A percentile compares a stretch with the other conserved stretches of the same genome.
Conservation (phyloP, 192 early-diverging fungal genomes). For the Coemansia sp. region DNA sequence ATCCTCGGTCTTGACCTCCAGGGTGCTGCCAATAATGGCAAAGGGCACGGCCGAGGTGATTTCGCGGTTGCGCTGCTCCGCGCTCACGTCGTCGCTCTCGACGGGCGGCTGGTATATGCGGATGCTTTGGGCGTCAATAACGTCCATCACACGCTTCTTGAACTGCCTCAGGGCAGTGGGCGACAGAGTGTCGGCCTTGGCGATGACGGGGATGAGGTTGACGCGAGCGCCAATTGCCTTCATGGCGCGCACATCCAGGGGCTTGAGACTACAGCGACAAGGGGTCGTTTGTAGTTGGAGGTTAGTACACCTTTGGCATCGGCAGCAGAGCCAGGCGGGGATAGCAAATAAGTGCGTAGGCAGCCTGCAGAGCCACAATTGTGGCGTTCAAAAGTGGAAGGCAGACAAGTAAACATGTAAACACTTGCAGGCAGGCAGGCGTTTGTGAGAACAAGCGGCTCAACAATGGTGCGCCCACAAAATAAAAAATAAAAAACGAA, state of each 20-base stretch:
- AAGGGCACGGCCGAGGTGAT: slow-evolving; percentile 93
- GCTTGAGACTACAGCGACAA: slow-evolving; percentile 55
- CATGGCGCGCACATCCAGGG: slow-evolving; percentile 97
- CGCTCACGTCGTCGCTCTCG: slow-evolving; percentile 83
- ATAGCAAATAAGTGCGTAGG: background rate
- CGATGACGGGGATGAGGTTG: slow-evolving; percentile 97
- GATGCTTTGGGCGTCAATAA: slow-evolving; percentile 88
- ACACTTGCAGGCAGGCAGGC: slow-evolving; percentile 3
- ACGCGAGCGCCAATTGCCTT: slow-evolving; percentile 92
- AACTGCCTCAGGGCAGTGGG: slow-evolving; percentile 85
- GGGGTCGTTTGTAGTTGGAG: too few species aligned
- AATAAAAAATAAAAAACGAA: background rate
- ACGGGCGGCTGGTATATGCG: slow-evolving; percentile 85
- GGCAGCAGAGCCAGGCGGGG: background rate
- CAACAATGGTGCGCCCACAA: slow-evolving; percentile 6
- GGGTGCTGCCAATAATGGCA: slow-evolving; percentile 88
- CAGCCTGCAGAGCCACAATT: background rate
- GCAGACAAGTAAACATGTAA: slow-evolving; percentile 2
- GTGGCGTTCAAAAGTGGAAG: background rate
- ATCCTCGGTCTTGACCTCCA: slow-evolving; percentile 76
- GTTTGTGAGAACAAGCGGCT: background rate
- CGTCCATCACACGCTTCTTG: slow-evolving; percentile 94
- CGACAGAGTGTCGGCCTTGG: slow-evolving; percentile 97
- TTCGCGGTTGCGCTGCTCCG: slow-evolving; percentile 75
- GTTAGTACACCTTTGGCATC: background rate